These are phyloP conservation scores for Berberis thunbergii DNA, from an alignment of 164 flowering plant genomes.

Conservation along the genomic window DNA sequence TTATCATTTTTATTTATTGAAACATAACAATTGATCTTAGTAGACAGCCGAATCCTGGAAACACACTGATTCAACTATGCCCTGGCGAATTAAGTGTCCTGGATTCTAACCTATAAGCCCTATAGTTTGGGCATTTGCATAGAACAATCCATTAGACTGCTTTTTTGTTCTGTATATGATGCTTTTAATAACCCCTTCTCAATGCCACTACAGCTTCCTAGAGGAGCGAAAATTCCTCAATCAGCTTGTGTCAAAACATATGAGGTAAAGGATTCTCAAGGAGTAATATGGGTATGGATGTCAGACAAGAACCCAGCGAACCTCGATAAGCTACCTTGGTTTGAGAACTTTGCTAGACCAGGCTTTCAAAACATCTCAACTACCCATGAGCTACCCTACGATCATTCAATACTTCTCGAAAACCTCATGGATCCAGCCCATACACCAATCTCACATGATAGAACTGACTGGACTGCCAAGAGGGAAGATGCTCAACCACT, in stretches of 20 bases:
- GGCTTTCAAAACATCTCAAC: slow-evolving; percentile 74
- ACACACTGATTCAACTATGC: no score
- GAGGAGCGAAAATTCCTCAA: slow-evolving; percentile 67
- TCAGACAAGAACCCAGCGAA: slow-evolving; percentile 59
- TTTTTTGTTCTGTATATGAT: no score
- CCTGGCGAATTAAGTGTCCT: no score
- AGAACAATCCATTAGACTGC: no score
- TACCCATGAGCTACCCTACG: slow-evolving; percentile 91
- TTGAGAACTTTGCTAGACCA: slow-evolving; percentile 76
- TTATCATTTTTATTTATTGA: no score
- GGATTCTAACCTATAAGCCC: no score
- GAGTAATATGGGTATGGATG: slow-evolving; percentile 99
- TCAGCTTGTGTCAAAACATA: slow-evolving; percentile 68
- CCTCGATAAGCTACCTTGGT: slow-evolving; percentile 67
- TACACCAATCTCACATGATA: slow-evolving; percentile 88
- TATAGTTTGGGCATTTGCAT: no score
- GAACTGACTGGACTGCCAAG: slow-evolving; percentile 80
- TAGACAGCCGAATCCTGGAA: no score
- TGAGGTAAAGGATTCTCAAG: slow-evolving; percentile 81
- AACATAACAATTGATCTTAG: no score
- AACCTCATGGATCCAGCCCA: slow-evolving; percentile 99
- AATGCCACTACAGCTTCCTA: slow-evolving; percentile 55
- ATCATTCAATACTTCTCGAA: slow-evolving; percentile 91
- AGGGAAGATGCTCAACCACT: slow-evolving; percentile 89
- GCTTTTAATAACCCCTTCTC: not conserved